A percentile compares a stretch with the other conserved stretches of the same genome.
Evolutionary conservation across 2,329 filamentous ascomycete species (phyloP).

Genomic region (Trichoderma sp.): DNA sequence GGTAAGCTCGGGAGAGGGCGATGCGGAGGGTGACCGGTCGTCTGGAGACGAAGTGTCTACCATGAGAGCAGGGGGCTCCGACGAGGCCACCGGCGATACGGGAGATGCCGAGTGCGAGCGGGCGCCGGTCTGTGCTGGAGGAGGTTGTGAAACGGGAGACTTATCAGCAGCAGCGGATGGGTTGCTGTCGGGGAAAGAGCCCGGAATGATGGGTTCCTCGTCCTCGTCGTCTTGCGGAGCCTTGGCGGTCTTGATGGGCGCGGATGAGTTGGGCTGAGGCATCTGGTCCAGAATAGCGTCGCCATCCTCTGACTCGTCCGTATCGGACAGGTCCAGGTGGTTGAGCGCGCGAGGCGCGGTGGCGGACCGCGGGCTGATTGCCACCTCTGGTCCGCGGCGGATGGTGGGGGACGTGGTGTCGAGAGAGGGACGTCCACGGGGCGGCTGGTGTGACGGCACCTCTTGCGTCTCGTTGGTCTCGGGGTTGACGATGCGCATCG

Average conservation of each 20-base stretch:
- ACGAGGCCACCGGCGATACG: slow-evolving; percentile 40
- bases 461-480: slow-evolving; percentile 50
- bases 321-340: slow-evolving; percentile 70
- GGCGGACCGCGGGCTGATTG: slow-evolving; percentile 54
- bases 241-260: slow-evolving; percentile 29
- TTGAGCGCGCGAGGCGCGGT: slow-evolving; percentile 51
- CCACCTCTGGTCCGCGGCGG: slow-evolving; percentile 38
- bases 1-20: slow-evolving; percentile 64
- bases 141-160: slow-evolving; percentile 34
- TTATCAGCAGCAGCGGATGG: slow-evolving; percentile 41
- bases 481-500: slow-evolving; percentile 61
- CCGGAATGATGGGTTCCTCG: slow-evolving; percentile 43
- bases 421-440: slow-evolving; percentile 33
- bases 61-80: slow-evolving; percentile 66
- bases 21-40: slow-evolving; percentile 63
- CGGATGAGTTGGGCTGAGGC: slow-evolving; percentile 26
- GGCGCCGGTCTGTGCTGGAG: slow-evolving; percentile 33
- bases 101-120: slow-evolving; percentile 16
- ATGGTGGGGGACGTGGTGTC: slow-evolving; percentile 41
- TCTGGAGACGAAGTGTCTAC: slow-evolving; percentile 73
- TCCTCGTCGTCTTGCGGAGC: slow-evolving; percentile 32
- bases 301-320: slow-evolving; percentile 61
- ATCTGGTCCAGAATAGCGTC: slow-evolving; percentile 41
- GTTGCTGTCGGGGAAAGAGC: slow-evolving; percentile 49
- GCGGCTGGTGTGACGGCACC: slow-evolving; percentile 39